phyloP scores from a whole-genome alignment of 2,329 filamentous ascomycete genomes.

The Aspergillus ustus region DNA sequence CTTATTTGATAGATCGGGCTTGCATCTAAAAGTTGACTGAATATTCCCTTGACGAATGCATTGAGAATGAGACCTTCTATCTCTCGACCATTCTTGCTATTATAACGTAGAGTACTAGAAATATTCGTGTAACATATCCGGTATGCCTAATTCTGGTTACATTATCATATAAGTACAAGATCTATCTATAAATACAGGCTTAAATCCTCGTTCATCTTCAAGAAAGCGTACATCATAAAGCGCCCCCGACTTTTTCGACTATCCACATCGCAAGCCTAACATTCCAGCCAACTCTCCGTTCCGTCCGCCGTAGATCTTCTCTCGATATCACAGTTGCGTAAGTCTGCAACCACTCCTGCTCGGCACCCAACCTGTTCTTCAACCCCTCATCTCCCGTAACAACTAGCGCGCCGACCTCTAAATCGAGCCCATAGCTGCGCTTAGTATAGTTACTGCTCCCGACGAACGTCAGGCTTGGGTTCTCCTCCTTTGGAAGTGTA shows the following conservation, averaged over 20 bases:
- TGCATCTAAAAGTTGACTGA: slow-evolving; percentile 11
- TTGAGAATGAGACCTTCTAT: background rate
- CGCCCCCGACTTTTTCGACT: slow-evolving; percentile 81
- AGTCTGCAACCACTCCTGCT: slow-evolving; percentile 79
- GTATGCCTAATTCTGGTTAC: background rate
- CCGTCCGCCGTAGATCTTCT: slow-evolving; percentile 78
- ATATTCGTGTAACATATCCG: background rate
- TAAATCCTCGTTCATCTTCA: background rate
- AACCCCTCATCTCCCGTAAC: slow-evolving; percentile 77
- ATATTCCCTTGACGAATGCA: background rate
- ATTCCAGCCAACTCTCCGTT: slow-evolving; percentile 82
- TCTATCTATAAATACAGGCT: slow-evolving; percentile 9
- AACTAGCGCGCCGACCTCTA: slow-evolving; percentile 86
- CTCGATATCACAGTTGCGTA: slow-evolving; percentile 70
- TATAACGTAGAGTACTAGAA: background rate
- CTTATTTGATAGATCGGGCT: slow-evolving; percentile 17
- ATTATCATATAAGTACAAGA: slow-evolving; percentile 9
- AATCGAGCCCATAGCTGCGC: slow-evolving; percentile 86
- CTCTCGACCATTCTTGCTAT: background rate
- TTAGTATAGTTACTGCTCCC: slow-evolving; percentile 97
- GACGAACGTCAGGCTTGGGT: slow-evolving; percentile 79
- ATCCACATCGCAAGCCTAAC: slow-evolving; percentile 94
- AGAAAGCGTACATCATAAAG: slow-evolving; percentile 59
- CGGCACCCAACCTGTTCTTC: slow-evolving; percentile 73
- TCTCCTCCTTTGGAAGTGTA: slow-evolving; percentile 61